These are phyloP conservation scores for Yarrowia deformans DNA, from an alignment of 805 yeast species.

Conservation along the genomic window DNA sequence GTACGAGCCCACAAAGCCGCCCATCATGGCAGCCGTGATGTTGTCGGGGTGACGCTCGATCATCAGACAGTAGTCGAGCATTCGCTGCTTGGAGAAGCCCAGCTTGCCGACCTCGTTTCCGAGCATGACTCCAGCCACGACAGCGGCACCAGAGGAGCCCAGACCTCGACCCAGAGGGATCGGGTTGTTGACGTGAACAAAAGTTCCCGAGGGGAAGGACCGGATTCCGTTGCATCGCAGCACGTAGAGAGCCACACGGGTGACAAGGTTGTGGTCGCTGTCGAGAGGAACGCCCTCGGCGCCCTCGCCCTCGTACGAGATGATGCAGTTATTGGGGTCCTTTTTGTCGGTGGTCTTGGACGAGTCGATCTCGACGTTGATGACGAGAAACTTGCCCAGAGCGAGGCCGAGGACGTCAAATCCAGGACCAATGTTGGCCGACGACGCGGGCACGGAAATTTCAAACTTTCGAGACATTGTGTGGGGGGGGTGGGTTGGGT, in stretches of 20 bases:
- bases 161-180: constrained; percentile 96
- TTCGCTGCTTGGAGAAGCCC: constrained; percentile 74
- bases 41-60: constrained; percentile 99
- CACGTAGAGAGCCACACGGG: constrained; percentile 91
- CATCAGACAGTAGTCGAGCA: constrained; percentile 94
- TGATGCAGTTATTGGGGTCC: constrained; percentile 72
- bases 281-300: constrained; percentile 78
- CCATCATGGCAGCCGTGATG: constrained; percentile 98
- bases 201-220: constrained; percentile 84
- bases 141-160: constrained; percentile 98
- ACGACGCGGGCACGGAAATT: constrained; percentile 90
- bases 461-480: constrained; percentile 61
- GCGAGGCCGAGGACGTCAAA: constrained; percentile 97
- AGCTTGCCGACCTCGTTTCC: constrained; percentile 85
- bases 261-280: constrained; percentile 82
- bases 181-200: constrained; percentile 81
- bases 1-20: constrained; percentile 97
- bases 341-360: constrained; percentile 50
- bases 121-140: constrained; percentile 92
- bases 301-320: constrained; percentile 80
- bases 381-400: constrained; percentile 72
- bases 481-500: constrained; percentile 46
- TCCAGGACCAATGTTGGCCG: constrained; percentile 98
- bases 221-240: constrained; percentile 80
- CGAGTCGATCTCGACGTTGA: constrained; percentile 70